Evolutionary conservation across 768 basidiomycete species (phyloP), one percentile per base, ranked within the genome.

Genomic region (Tricholomella constricta): DNA sequence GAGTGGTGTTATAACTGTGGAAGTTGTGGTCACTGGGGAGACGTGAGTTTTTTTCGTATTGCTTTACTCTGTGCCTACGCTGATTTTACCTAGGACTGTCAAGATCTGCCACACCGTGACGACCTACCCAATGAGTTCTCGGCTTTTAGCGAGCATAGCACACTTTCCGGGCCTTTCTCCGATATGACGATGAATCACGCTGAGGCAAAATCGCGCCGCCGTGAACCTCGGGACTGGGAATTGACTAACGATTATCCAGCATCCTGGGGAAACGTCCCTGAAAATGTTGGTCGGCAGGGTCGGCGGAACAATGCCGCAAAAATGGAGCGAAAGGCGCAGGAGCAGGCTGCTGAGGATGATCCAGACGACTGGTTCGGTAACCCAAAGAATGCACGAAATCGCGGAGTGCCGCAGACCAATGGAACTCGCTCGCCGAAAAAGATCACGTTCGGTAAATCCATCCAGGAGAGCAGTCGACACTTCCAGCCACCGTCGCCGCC

Each of bases 1-100:
- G 75, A 82, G 59, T 92, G 87, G 87, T 93, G 91, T 65, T 89
- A 91, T 64, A 89, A 88, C 59, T 93, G 91, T 58, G 91, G 87
- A 36, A 72, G 71, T 25, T 67, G 68, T 45, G 90, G 88, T 3
- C 91, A 93, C 67, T 80, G 87, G 65, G 91, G 91, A 41, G 91
- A 92, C 61, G 90, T 91, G 62, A 69, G 86, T 74, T 40, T 22
- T 32, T 15, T 27, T 6, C 15, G 32, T 29, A 14, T 17, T 42
- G 26, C 20, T 23, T 31, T 47, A 29, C 8, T 38, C n/a, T 40
- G 42, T 8, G 40, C 45, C 29, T 17, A 14, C 29, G 31, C 3
- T 40, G 12, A 38, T 45, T 10, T 27, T 54, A 11, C 34, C 25
- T 36, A 89, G 88, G 85, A 90, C 62, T 90, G 88, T 52, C 61